Evolutionary conservation across 176 grass and related monocot species (phyloP), one percentile per base, ranked within the genome.

Genomic region (Oryza rufipogon): DNA sequence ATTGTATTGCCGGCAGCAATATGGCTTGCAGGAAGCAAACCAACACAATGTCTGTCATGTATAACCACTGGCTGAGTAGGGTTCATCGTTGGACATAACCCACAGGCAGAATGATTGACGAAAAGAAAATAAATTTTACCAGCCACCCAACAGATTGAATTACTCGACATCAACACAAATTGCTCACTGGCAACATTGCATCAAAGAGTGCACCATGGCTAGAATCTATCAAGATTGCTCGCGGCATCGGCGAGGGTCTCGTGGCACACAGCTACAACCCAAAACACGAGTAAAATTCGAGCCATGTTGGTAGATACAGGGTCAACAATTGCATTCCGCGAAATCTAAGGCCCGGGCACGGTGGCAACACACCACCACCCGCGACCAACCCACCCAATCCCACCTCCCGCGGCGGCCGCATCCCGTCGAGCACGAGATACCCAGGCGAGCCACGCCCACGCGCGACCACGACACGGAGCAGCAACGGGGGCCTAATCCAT

Each of bases 31-130:
- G 19, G 56, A 13, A 64, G 28, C 66, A 86, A 73, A 90, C 78
- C 64, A 78, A 74, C 68, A 64, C 36, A 83, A 79, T 78, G 68
- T 52, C 64, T 68, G 78, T 56, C 22, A 71, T 66, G 45, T 66
- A 67, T 32, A 58, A 58, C 72, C 17, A 73, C 69, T 54, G 26
- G 68, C 20, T 10, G 12, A 68, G 10, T 77, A 81, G 52, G 58
- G 11, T 42, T 2, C 70, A 22, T 80, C 14, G 38, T 75, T 49
- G 28, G 68, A 65, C 67, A 86, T 82, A 66, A 71, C 33, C 58
- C 66, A 7, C 45, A 56, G 46, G 34, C 9, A 74, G 73, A 83
- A 60, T 86, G 68, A 16, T 45, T 51, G 15, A 11, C 46, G 12
- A 78, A 78, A 73, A 48, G 39, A 73, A 83, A 23, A 36, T 39